Base-by-base conservation (phyloP, 306 rosid genomes). In the Fagus crenata region DNA sequence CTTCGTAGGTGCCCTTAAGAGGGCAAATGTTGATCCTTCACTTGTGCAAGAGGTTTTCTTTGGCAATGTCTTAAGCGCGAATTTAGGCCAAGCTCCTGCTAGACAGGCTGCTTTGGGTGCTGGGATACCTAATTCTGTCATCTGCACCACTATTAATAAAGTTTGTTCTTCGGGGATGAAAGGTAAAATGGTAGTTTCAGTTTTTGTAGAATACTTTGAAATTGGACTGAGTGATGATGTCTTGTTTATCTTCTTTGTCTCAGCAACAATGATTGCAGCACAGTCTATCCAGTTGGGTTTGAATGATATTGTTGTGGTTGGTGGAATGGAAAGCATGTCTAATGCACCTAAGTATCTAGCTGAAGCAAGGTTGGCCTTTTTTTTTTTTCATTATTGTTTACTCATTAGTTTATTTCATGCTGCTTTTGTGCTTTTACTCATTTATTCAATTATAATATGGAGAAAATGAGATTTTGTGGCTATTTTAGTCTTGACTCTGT, bases 271-370 rank as follows among this genome's bases (percentile, higher is more conserved):
- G 98, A 54, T 92, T 69, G 98, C 98, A 33, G 96, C 98, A 46
- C 97, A 84, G 78, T 88, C 96, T 58, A 92, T 94, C 77, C 87
- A 88, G 84, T 71, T 82, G 58, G 97, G 96, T 70, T 17, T 46
- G 75, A 87, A 92, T 75, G 90, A 92, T 67, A 59, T 94, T 59
- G 96, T 94, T 43, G 97, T 94, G 35, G 84, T 84, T 59, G 98
- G 97, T 72, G 98, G 98, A 63, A 94, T 94, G 97, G 98, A 94
- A 85, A 94, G 98, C 87, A 94, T 92, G 98, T 94, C 96, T 35
- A 94, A 92, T 79, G 88, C 90, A 31, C 98, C 98, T 15, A 94
- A 94, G 84, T 92, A 94, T 83, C 81, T 94, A 14, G 80, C 82
- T 46, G 86, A 81, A 83, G 90, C 89, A 72, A 92, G 98, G 98